Base-by-base conservation (phyloP, 1,284 basidiomycete species). In the Earliella scabrosa region DNA sequence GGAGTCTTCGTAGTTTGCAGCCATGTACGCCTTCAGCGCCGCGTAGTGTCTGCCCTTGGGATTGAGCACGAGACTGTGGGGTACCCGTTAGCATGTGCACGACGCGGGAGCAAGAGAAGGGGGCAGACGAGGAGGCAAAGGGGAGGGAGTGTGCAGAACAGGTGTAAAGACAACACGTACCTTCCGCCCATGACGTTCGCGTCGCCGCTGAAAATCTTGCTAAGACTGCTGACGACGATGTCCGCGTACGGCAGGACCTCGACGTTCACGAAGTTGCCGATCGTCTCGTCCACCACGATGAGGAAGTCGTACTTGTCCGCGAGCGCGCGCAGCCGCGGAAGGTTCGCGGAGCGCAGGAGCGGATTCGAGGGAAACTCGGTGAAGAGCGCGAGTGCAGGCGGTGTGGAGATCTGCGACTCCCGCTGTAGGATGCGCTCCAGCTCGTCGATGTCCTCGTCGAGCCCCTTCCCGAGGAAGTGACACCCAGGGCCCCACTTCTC, bases 181-280 rank as follows among this genome's bases (percentile, higher is more conserved):
- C 91, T 92, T 65, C 97, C 97, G 50, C 97, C 97, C 97, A 99
- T 98, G 53, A 97, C 95, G 68, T 99, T 99, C 29, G 89, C 85
- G 56, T 94, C 92, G 2, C 97, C 97, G 59, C 93, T 95, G 75
- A 99, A 99, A 23, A 99, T 83, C 77, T 99, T 99, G 44, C 93
- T 93, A 67, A 99, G 74, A 71, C 93, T 96, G 66, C 92, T 95
- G 49, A 92, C 96, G n/a, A 98, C 87, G 26, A 99, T 84, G 73
- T 99, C 97, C 2, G 91, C 93, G 63, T 87, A 93, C 4, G 90
- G 90, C 4, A 97, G 77, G 5, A 97, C 92, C 66, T 97, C 91
- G 43, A 99, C 95, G 65, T 99, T 99, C 63, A 95, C 84, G 66
- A 97, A 97, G 72, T 96, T 98, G 29, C 97, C 97, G 49, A 99